Evolutionary conservation across 345 rosid species (phyloP), one percentile per base, ranked within the genome.

Genomic region (Eucalyptus regnans): DNA sequence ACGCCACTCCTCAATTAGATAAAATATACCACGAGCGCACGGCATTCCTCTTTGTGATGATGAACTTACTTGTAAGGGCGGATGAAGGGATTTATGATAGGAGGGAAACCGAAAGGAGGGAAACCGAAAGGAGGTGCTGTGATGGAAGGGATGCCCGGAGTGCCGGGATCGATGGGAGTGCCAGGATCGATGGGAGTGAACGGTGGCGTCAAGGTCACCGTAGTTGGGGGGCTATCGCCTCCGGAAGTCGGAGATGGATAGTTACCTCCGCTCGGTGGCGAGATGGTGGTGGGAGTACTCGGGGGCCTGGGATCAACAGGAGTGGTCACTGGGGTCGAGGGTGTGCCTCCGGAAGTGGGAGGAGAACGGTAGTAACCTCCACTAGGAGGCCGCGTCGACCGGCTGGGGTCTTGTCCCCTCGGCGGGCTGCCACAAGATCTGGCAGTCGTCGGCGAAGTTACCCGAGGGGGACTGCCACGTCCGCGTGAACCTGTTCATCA

Each of bases 21-120:
- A 66, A 66, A 71, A 5, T 37, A 71, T 71, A 37, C 46, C 81
- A 18, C 46, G 81, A 71, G 46, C 22, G 81, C 83, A 76, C 83
- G 83, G 5, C 25, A 86, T 25, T 50, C 8, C 87, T 86, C 87
- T 11, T 41, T 7, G 66, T 71, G 27, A 11, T 71, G 22, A 80
- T 71, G 22, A 12, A 92, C 98, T 92, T 93, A 97, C 99, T 90
- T 94, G 98, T 97, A 97, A 48, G 98, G 92, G 87, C 97, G 95
- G n/a, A 93, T 88, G 89, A 90, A 31, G 62, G 98, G 94, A 85
- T 91, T 91, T 52, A 52, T 4, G 58, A 20, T 20, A 44, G 87
- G 87, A 89, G 92, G 95, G 64, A 94, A 96, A 56, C 86, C 49
- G 86, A 85, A 94, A 27, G 87, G 87, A 90, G 92, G 95, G 56